These are phyloP conservation scores for Nymphaea thermarum DNA, from an alignment of 164 flowering plant genomes.

Conservation along the genomic window DNA sequence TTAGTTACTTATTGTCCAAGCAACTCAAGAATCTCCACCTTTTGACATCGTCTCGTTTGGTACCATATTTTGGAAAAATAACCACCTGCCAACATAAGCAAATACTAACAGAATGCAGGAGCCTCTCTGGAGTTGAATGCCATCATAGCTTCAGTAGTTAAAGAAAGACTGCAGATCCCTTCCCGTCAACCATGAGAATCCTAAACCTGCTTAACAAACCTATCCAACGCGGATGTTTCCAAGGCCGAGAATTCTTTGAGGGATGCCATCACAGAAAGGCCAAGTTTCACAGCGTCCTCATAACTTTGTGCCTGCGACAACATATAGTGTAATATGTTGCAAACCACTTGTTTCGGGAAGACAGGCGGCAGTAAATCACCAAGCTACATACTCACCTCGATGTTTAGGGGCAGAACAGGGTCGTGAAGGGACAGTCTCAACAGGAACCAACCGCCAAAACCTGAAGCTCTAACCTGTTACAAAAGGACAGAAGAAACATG, in stretches of 20 bases:
- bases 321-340: not conserved
- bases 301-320: conserved; percentile 51
- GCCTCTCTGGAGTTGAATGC: too few species aligned
- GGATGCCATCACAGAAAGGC: conserved; percentile 54
- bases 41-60: too few species aligned
- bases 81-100: too few species aligned
- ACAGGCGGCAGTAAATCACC: not conserved
- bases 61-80: too few species aligned
- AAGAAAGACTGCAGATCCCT: too few species aligned
- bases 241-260: conserved; percentile 64
- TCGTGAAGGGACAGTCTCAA: conserved; percentile 92
- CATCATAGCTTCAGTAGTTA: too few species aligned
- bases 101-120: too few species aligned
- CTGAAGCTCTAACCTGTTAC: conserved; percentile 73
- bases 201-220: conserved; percentile 27
- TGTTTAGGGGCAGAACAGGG: conserved; percentile 93
- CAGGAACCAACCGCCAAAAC: conserved; percentile 96
- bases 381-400: conserved; percentile 50
- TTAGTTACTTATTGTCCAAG: too few species aligned
- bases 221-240: conserved; percentile 60
- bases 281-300: conserved; percentile 77
- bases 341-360: not conserved
- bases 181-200: not conserved
- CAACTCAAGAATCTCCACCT: too few species aligned
- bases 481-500: not conserved